Conservation (phyloP, 805 yeast genomes). For the Candida schatavii region DNA sequence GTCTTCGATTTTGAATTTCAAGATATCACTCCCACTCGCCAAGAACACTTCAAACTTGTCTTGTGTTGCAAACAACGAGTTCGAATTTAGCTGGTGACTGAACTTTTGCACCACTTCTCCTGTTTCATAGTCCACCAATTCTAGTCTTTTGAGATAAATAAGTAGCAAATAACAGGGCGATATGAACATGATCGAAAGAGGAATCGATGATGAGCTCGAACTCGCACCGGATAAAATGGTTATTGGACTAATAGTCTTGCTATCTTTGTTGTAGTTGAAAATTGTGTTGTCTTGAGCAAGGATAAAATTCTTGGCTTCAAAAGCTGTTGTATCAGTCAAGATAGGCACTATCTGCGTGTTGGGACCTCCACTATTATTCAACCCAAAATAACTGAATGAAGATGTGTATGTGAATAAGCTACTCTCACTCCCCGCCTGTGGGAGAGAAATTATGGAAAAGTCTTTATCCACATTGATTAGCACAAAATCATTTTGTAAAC, state of each 20-base stretch:
- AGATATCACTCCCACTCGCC: conserved; percentile 28
- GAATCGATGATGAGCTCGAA: conserved; percentile 13
- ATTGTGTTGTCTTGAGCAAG: conserved; percentile 34
- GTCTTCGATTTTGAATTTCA: conserved; percentile 26
- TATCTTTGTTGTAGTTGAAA: conserved; percentile 7
- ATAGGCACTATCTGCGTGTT: conserved; percentile 19
- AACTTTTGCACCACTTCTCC: conserved; percentile 37
- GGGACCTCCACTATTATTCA: conserved; percentile 27
- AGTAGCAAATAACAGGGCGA: conserved; percentile 32
- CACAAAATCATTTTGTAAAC: conserved; percentile 25
- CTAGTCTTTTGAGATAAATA: conserved; percentile 30
- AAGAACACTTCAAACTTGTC: conserved; percentile 15
- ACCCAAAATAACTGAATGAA: conserved; percentile 40
- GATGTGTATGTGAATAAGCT: conserved; percentile 18
- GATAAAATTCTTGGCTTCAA: conserved; percentile 15
- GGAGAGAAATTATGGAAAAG: conserved; percentile 14
- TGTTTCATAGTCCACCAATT: conserved; percentile 30
- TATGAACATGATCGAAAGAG: conserved; percentile 24
- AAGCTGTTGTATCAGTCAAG: background rate
- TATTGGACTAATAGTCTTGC: background rate
- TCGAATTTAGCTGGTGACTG: conserved; percentile 29
- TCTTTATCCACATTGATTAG: conserved; percentile 20
- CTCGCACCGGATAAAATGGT: conserved; percentile 5
- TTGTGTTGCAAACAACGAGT: conserved; percentile 15
- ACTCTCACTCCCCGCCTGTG: background rate